Conservation (phyloP, 805 yeast genomes). For the Kodamaea sagamina region DNA sequence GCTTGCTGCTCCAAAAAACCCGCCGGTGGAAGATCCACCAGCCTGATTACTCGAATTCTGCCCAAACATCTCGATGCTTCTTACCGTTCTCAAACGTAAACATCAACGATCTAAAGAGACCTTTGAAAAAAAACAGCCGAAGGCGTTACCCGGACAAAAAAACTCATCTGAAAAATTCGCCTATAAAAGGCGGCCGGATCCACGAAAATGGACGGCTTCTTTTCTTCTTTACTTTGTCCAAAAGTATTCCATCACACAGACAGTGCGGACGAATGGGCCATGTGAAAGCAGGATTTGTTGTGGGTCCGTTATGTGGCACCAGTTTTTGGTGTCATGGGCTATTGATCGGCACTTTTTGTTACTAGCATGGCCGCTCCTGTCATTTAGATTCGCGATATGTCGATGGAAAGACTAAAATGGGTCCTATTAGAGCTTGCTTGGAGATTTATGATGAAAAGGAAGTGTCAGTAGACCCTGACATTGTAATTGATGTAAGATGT, state of each 20-base stretch:
- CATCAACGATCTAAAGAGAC: constrained; percentile 9
- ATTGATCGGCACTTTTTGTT: constrained; percentile 12
- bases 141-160: constrained; percentile 17
- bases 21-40: constrained; percentile 5
- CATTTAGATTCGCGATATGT: constrained; percentile 44
- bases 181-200: constrained; percentile 11
- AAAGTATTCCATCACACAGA: constrained; percentile 67
- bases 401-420: constrained; percentile 47
- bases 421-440: constrained; percentile 53
- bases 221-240: constrained; percentile 59
- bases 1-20: constrained; percentile 11
- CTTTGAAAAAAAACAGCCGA: constrained; percentile 9
- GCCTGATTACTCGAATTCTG: constrained; percentile 10
- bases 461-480: constrained; percentile 53
- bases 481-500: no score
- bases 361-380: constrained; percentile 19
- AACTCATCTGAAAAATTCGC: neutral
- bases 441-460: constrained; percentile 47
- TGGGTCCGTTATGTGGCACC: constrained; percentile 21
- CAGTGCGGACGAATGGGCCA: constrained; percentile 54
- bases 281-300: constrained; percentile 11
- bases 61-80: constrained; percentile 11
- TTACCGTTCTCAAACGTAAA: constrained; percentile 6
- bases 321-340: constrained; percentile 33
- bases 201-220: constrained; percentile 5